A percentile compares a stretch with the other conserved stretches of the same genome.
These are phyloP conservation scores for Pichia sp. DNA, from an alignment of 1,139 yeast genomes.

Conservation along the genomic window DNA sequence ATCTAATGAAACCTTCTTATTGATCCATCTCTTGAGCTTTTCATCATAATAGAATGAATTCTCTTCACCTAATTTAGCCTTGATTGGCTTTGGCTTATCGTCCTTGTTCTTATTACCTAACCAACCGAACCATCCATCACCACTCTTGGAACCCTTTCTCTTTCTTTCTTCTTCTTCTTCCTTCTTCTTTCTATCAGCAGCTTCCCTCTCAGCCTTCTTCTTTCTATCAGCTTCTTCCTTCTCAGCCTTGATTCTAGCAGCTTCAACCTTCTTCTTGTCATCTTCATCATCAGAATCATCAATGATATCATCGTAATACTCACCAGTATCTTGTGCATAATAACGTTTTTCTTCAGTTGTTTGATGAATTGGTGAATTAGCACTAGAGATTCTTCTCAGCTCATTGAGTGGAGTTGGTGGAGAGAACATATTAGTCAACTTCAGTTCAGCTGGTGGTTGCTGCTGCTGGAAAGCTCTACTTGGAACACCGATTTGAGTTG, in stretches of 20 bases:
- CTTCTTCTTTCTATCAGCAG: constrained; percentile 24
- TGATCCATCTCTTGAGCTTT: constrained; percentile 83
- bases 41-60: constrained; percentile 79
- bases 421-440: constrained; percentile 22
- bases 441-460: background rate
- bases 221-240: constrained; percentile 17
- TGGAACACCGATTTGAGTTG: constrained; percentile 20
- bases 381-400: background rate
- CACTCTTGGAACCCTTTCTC: constrained; percentile 2
- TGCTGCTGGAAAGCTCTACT: constrained; percentile 1
- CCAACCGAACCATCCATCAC: constrained; percentile 49
- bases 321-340: constrained; percentile 33
- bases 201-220: constrained; percentile 20
- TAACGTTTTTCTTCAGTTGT: constrained; percentile 27
- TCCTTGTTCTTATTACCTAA: constrained; percentile 38
- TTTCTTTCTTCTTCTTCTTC: constrained; percentile 18
- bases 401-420: constrained; percentile 21
- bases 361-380: constrained; percentile 24
- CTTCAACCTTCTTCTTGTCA: constrained; percentile 25
- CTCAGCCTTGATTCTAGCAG: constrained; percentile 23
- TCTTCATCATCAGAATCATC: constrained; percentile 41
- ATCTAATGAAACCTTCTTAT: constrained; percentile 70
- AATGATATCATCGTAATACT: constrained; percentile 44
- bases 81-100: constrained; percentile 69
- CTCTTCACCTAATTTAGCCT: constrained; percentile 85